These are phyloP conservation scores for Lactifluus echinatus DNA, from an alignment of 768 basidiomycete genomes.

Conservation along the genomic window DNA sequence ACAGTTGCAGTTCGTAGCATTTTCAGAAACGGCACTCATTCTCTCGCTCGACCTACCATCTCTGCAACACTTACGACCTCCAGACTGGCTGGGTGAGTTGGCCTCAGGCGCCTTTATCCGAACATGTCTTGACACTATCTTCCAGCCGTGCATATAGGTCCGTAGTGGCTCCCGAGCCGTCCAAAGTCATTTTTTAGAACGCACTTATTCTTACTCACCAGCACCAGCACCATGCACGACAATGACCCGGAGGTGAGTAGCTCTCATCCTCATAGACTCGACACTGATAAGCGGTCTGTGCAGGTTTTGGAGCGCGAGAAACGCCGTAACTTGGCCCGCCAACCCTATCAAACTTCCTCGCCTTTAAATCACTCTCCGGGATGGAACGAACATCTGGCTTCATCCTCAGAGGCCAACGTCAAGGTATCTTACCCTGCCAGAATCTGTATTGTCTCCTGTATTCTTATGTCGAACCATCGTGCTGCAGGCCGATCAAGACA, in stretches of 20 bases:
- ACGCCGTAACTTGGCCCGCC: slow-evolving; percentile 36
- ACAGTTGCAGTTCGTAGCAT: slow-evolving; percentile 12
- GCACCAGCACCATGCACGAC: slow-evolving; percentile 44
- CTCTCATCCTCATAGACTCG: background rate
- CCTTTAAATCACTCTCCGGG: slow-evolving; percentile 50
- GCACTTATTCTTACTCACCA: background rate
- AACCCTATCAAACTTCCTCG: slow-evolving; percentile 40
- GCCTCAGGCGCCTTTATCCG: background rate
- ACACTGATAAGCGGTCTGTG: background rate
- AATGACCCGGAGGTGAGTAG: slow-evolving; percentile 44
- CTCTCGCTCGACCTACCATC: slow-evolving; percentile 12
- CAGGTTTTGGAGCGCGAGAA: slow-evolving; percentile 49
- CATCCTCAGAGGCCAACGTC: slow-evolving; percentile 53
- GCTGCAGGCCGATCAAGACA: slow-evolving; percentile 15
- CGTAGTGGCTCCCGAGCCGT: background rate
- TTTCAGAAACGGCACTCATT: slow-evolving; percentile 17
- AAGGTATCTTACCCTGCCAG: slow-evolving; percentile 35
- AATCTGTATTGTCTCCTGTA: background rate
- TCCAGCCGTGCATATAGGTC: slow-evolving; percentile 14
- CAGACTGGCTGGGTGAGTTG: slow-evolving; percentile 3
- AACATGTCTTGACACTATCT: background rate
- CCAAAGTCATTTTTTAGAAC: background rate
- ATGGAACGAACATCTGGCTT: slow-evolving; percentile 63
- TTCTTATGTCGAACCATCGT: background rate
- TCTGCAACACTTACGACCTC: background rate